Evolutionary conservation across 176 grass and related monocot genomes (phyloP), one percentile per base, ranked within the genome.

Genomic region (Cenchrus fungigraminus): DNA sequence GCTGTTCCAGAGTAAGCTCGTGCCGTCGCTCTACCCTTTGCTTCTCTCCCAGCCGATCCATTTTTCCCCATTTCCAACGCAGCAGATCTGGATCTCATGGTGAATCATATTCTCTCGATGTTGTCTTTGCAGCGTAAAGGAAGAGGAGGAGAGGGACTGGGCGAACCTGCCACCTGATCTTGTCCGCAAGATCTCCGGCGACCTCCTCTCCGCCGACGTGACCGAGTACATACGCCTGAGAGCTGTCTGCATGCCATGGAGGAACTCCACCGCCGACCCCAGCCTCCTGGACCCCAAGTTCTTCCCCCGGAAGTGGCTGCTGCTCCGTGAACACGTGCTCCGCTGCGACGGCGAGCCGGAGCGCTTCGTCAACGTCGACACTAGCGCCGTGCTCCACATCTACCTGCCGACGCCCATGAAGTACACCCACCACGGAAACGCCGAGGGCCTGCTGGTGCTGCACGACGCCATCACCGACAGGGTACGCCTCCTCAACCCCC

Each of bases 401-500:
- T 13, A 4, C 1, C 51, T 17, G 3, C 54, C 79, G 32, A 3
- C 19, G 37, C 8, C 4, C 1, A 37, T 4, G 42, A n/a, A 63
- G 76, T 47, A 63, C 13, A 20, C 42, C 40, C 6, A n/a, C 17
- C 3, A 12, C 3, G 6, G 0, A 0, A 32, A 32, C 12, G 1
- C 72, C 4, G 58, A 78, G 76, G 76, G 58, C 0, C 76, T 63
- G 3, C 6, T 63, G 1, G 0, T 78, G 0, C 9, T 47, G 58
- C n/a, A 78, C n/a, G 10, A 42, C 13, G 0, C 0, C 0, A 6
- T 42, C 13, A 78, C 57, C 0, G 6, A 78, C 0, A 78, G 7
- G 57, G 42, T 28, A 7, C 76, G 42, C 12, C 9, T 78, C 13
- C 29, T 78, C 43, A 78, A 78, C n/a, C 76, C 76, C 6, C 57